Percentiles rank a stretch among this genome's conserved stretches.
Evolutionary conservation across 345 rosid genomes (phyloP).

Genomic region (Corymbia maculata): DNA sequence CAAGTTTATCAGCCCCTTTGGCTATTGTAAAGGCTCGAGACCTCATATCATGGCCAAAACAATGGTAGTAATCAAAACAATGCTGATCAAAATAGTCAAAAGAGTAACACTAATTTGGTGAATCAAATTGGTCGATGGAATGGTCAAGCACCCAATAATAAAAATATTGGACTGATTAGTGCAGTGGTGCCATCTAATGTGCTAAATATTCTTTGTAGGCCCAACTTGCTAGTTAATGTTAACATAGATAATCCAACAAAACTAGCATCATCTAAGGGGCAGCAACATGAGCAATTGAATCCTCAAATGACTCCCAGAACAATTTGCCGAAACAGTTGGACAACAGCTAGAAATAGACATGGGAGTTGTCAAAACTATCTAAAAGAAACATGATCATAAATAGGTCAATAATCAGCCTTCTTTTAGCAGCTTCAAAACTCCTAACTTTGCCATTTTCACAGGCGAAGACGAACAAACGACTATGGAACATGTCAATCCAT

Average conservation of each 20-base stretch:
- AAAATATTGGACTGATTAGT: neutral
- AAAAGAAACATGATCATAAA: neutral
- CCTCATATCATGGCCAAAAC: neutral
- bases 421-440: neutral
- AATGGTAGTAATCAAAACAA: neutral
- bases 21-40: neutral
- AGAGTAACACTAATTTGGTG: neutral
- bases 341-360: neutral
- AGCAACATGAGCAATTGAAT: neutral
- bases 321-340: neutral
- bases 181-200: neutral
- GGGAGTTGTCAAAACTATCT: neutral
- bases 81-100: neutral
- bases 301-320: neutral
- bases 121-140: accelerated
- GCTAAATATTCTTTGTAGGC: neutral
- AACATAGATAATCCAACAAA: neutral
- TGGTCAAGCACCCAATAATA: accelerated
- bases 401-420: neutral
- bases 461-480: neutral
- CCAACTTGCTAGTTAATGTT: neutral
- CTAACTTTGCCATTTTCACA: neutral
- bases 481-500: neutral
- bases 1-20: neutral
- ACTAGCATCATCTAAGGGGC: neutral